Evolutionary conservation across 2,329 filamentous ascomycete genomes (phyloP).

Genomic region (Myotisia sp.): DNA sequence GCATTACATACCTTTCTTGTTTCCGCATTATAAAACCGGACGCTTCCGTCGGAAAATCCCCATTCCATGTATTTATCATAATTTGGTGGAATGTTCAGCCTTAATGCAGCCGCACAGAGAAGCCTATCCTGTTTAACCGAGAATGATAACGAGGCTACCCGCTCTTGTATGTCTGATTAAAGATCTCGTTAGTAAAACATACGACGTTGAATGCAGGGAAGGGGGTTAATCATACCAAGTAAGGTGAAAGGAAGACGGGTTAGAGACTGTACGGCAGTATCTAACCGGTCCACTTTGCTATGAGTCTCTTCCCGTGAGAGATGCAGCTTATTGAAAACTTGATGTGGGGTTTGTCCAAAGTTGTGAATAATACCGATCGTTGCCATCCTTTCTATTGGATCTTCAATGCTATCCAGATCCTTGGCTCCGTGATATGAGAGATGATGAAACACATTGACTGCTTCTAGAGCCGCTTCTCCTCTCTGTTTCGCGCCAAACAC

Average conservation of each 20-base stretch:
- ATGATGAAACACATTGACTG: constrained; percentile 89
- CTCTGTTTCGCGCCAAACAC: constrained; percentile 90
- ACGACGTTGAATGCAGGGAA: background rate
- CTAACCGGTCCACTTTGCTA: constrained; percentile 54
- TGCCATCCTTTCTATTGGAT: constrained; percentile 71
- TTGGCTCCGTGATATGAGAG: constrained; percentile 89
- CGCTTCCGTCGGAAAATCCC: constrained; percentile 85
- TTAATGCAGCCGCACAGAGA: constrained; percentile 68
- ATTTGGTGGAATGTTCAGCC: constrained; percentile 68
- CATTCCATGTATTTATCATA: constrained; percentile 91
- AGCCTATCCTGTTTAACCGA: constrained; percentile 68
- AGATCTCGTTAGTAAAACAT: constrained; percentile 7
- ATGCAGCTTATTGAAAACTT: constrained; percentile 76
- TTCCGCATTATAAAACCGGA: constrained; percentile 80
- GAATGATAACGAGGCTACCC: constrained; percentile 64
- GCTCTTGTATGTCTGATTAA: constrained; percentile 52
- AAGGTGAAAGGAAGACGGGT: constrained; percentile 66
- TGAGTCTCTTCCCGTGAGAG: constrained; percentile 56
- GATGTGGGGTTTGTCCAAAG: constrained; percentile 92
- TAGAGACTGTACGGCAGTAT: constrained; percentile 61
- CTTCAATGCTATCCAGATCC: constrained; percentile 78
- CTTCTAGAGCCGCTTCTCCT: constrained; percentile 80
- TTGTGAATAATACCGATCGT: constrained; percentile 97
- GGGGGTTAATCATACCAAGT: constrained; percentile 37
- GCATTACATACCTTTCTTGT: constrained; percentile 48